These are phyloP conservation scores for Globisporangium polare DNA, from an alignment of 352 stramenopile genomes.

Conservation along the genomic window DNA sequence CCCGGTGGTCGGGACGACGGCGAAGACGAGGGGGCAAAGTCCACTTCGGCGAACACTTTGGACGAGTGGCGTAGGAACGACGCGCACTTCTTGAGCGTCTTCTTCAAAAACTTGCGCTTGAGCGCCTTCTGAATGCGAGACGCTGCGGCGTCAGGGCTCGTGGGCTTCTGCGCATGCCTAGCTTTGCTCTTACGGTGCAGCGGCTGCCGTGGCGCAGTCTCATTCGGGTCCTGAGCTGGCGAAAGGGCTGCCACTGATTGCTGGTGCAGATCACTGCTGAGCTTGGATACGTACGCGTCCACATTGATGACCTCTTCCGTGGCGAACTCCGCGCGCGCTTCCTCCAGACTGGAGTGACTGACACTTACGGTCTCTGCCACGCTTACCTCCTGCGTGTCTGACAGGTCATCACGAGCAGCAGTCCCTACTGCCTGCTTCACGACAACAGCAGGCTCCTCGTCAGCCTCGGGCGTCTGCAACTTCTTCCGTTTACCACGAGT, in stretches of 20 bases:
- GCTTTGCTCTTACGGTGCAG: not conserved
- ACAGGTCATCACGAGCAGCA: not conserved
- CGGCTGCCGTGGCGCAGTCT: not conserved
- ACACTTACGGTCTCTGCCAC: not conserved
- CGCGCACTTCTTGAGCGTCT: conserved; percentile 15
- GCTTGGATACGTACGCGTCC: not conserved
- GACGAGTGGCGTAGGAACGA: conserved; percentile 16
- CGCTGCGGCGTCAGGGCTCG: conserved; percentile 1
- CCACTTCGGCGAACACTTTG: conserved; percentile 12
- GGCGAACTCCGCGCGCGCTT: conserved; percentile 7
- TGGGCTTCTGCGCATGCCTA: not conserved
- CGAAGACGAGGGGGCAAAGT: not conserved
- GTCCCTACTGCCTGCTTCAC: not conserved
- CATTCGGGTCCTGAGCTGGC: not conserved
- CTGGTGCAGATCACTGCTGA: too few species aligned
- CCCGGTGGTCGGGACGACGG: not conserved
- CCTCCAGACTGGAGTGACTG: not conserved
- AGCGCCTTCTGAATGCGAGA: conserved; percentile 15
- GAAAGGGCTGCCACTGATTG: too few species aligned
- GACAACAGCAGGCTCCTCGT: not conserved
- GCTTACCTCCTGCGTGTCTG: not conserved
- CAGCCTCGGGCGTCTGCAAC: not conserved
- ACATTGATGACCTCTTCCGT: conserved; percentile 13
- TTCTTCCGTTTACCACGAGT: not conserved
- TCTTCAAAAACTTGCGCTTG: conserved; percentile 15